phyloP scores from a whole-genome alignment of 73 alveolate species.

The Paramecium biaurelia region DNA sequence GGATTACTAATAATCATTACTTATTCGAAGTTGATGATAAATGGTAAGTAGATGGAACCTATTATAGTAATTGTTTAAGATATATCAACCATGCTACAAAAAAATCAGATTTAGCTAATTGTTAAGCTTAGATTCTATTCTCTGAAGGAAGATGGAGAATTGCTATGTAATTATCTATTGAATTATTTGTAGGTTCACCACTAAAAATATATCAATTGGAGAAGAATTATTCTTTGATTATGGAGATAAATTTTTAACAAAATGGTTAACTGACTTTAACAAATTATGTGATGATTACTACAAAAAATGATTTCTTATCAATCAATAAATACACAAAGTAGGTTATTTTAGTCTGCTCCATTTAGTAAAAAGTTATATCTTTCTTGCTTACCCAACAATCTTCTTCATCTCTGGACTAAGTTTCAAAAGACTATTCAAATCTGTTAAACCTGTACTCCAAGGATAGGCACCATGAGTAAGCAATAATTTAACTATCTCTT shows the following conservation, averaged over 20 bases:
- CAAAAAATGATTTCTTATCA: background rate
- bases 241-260: background rate
- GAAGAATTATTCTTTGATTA: background rate
- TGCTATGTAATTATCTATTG: background rate
- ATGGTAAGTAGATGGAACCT: constrained; percentile 31
- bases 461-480: constrained; percentile 34
- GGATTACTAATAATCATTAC: background rate
- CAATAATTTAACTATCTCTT: background rate
- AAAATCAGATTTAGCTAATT: background rate
- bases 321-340: background rate
- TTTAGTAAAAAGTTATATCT: background rate
- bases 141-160: background rate
- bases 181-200: background rate
- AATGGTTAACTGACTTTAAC: background rate
- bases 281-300: background rate
- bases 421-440: background rate
- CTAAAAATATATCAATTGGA: background rate
- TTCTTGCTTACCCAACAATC: background rate
- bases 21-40: background rate
- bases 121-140: background rate
- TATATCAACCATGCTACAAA: background rate
- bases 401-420: background rate
- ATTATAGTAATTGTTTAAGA: background rate
- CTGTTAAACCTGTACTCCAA: background rate
- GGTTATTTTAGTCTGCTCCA: background rate